Evolutionary conservation across 2,329 filamentous ascomycete species (phyloP).

Genomic region (Atkinsonella hypoxylon): DNA sequence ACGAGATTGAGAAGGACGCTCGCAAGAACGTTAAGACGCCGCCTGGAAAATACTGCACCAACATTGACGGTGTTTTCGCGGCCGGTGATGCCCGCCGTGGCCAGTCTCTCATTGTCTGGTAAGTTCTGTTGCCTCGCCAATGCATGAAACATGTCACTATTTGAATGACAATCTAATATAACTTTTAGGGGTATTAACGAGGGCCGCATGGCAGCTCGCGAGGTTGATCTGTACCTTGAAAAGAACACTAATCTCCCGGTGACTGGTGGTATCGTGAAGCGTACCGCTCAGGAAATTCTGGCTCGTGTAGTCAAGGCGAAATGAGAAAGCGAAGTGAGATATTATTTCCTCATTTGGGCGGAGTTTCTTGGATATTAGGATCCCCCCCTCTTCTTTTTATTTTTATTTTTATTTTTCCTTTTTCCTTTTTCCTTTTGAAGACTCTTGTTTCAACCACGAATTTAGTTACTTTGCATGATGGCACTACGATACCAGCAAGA

Average conservation of each 20-base stretch:
- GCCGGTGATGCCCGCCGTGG: conserved; percentile 92
- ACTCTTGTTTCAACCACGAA: not conserved
- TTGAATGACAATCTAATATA: not conserved
- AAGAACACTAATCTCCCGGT: conserved; percentile 70
- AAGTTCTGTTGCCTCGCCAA: conserved; percentile 26
- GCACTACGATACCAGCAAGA: conserved; percentile 9
- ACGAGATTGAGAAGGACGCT: conserved; percentile 80
- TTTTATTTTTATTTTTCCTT: too few species aligned
- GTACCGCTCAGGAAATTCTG: conserved; percentile 61
- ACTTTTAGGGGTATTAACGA: conserved; percentile 79
- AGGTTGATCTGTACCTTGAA: conserved; percentile 81
- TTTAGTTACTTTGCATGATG: not conserved
- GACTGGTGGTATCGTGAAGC: conserved; percentile 86
- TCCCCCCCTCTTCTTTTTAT: too few species aligned
- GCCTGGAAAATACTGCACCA: conserved; percentile 77
- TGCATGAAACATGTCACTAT: not conserved
- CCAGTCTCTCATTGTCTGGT: conserved; percentile 94
- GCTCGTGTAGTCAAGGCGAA: conserved; percentile 11
- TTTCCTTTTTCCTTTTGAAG: not conserved
- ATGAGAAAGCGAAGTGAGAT: not conserved
- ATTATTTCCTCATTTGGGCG: not conserved
- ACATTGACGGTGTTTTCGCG: conserved; percentile 78
- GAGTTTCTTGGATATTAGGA: not conserved
- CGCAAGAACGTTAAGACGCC: conserved; percentile 96
- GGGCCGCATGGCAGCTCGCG: conserved; percentile 81